These are phyloP conservation scores for Fraxinus americana DNA, from an alignment of 257 asterid species.

Conservation along the genomic window DNA sequence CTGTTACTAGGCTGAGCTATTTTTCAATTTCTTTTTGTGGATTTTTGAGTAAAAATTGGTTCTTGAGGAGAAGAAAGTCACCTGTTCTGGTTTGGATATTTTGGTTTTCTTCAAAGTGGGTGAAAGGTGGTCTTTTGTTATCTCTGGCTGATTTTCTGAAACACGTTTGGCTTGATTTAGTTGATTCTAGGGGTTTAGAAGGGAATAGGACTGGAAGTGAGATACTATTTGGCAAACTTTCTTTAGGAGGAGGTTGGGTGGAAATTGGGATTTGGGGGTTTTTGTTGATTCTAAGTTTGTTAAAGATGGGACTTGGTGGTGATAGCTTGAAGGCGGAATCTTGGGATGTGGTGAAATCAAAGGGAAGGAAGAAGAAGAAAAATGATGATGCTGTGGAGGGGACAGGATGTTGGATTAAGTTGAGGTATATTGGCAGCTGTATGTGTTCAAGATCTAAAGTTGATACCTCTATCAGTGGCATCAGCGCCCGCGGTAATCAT, in stretches of 20 bases:
- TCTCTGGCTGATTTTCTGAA: constrained; percentile 30
- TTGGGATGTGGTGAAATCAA: constrained; percentile 52
- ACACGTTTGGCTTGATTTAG: constrained; percentile 26
- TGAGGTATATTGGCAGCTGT: constrained; percentile 55
- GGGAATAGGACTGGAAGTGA: constrained; percentile 21
- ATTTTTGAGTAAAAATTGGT: constrained; percentile 29
- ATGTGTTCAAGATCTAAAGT: constrained; percentile 68
- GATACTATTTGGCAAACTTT: constrained; percentile 27
- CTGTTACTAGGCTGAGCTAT: constrained; percentile 15
- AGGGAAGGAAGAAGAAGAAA: constrained; percentile 42
- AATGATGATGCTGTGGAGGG: constrained; percentile 39
- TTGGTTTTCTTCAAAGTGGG: constrained; percentile 28
- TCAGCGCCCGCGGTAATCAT: constrained; percentile 52
- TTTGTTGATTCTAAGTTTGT: constrained; percentile 40
- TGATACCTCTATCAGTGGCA: constrained; percentile 60
- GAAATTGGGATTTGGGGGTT: constrained; percentile 2
- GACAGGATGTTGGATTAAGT: constrained; percentile 56
- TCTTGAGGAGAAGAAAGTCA: constrained; percentile 27
- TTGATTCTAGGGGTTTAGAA: constrained; percentile 16
- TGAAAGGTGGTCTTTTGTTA: constrained; percentile 19
- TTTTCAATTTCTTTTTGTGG: not conserved
- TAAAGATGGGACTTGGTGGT: constrained; percentile 56
- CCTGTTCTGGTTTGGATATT: constrained; percentile 11
- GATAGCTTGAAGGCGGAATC: constrained; percentile 50
- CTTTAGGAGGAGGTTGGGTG: constrained; percentile 15